Evolutionary conservation across 1,139 yeast species (phyloP).

Genomic region (Sugiyamaella xylanicola): DNA sequence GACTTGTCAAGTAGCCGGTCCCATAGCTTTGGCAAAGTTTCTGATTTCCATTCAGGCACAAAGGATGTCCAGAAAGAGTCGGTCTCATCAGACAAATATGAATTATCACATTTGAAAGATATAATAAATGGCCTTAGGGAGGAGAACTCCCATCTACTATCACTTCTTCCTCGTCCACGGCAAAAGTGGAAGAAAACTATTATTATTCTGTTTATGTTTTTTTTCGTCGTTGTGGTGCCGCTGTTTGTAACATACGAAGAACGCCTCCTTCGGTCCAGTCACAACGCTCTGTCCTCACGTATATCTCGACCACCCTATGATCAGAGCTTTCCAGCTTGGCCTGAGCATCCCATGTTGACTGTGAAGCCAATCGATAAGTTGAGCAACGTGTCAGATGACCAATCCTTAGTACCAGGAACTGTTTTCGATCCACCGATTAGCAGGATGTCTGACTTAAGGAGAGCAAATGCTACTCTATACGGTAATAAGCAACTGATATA

Average conservation of each 20-base stretch:
- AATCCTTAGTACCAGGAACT: constrained; percentile 15
- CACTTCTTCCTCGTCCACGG: constrained; percentile 3
- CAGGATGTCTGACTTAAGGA: constrained; percentile 6
- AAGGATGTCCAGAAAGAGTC: too few species aligned
- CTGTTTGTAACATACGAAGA: constrained; percentile 11
- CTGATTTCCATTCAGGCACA: too few species aligned
- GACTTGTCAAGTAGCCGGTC: too few species aligned
- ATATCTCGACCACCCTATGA: too few species aligned
- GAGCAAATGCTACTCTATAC: constrained; percentile 13
- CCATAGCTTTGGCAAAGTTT: too few species aligned
- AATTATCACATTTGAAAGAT: constrained; percentile 11
- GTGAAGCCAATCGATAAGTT: not conserved
- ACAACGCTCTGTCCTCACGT: not conserved
- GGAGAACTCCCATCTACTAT: constrained; percentile 4
- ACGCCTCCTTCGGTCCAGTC: not conserved
- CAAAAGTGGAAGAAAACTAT: not conserved
- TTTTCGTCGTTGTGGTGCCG: constrained; percentile 10
- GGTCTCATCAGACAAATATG: not conserved
- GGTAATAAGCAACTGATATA: constrained; percentile 12
- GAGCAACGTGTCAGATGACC: constrained; percentile 11
- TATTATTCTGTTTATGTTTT: constrained; percentile 2
- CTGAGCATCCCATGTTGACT: constrained; percentile 4
- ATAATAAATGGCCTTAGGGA: not conserved
- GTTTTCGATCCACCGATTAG: constrained; percentile 14
- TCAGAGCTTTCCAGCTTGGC: too few species aligned